Conservation (phyloP, 2,329 filamentous ascomycete species). For the Chalaropsis ovoidea region DNA sequence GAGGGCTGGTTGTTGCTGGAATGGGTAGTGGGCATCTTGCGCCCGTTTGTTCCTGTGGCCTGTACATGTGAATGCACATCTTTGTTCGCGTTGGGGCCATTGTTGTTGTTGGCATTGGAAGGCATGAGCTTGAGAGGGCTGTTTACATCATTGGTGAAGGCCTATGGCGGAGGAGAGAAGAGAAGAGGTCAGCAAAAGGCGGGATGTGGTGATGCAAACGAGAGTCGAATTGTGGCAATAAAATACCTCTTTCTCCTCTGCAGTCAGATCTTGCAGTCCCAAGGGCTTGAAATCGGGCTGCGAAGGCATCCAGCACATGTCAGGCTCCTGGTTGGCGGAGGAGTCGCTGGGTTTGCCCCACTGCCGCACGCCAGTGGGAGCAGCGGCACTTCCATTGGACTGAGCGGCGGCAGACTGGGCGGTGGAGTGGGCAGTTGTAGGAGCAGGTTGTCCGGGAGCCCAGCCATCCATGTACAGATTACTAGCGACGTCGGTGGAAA, state of each 20-base stretch:
- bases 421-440: constrained; percentile 39
- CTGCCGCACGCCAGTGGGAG: constrained; percentile 38
- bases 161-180: constrained; percentile 37
- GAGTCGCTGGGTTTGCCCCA: constrained; percentile 73
- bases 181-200: not conserved
- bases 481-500: constrained; percentile 14
- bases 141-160: constrained; percentile 80
- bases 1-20: constrained; percentile 42
- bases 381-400: not conserved
- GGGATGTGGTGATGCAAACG: not conserved
- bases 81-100: constrained; percentile 31
- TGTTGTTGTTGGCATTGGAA: constrained; percentile 52
- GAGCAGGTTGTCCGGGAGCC: constrained; percentile 53
- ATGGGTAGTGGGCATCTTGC: constrained; percentile 76
- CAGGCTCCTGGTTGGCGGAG: constrained; percentile 67
- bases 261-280: constrained; percentile 58
- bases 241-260: constrained; percentile 49
- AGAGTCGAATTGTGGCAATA: not conserved
- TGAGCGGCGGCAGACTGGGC: not conserved
- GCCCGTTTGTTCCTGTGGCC: constrained; percentile 51
- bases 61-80: constrained; percentile 29
- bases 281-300: constrained; percentile 58
- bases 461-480: constrained; percentile 62
- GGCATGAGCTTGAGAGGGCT: constrained; percentile 75
- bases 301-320: constrained; percentile 77